Conservation (phyloP, 495 filamentous ascomycete species). For the Aspergillus sclerotioniger region DNA sequence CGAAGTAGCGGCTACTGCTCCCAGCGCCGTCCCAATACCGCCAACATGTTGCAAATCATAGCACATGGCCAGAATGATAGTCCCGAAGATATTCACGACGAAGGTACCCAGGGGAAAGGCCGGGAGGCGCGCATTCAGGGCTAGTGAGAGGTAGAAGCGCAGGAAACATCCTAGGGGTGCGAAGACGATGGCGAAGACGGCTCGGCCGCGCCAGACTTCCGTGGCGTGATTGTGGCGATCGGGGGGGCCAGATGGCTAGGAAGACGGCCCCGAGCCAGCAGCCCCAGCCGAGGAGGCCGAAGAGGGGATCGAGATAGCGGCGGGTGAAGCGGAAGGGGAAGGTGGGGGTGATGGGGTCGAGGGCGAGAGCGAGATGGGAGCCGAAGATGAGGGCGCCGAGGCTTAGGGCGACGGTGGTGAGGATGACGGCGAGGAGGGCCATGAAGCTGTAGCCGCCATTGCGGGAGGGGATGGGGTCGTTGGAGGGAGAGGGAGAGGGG, state of each 20-base stretch:
- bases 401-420: slow-evolving; percentile 66
- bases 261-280: slow-evolving; percentile 79
- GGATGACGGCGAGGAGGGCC: slow-evolving; percentile 68
- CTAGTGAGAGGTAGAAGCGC: slow-evolving; percentile 53
- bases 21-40: slow-evolving; percentile 27
- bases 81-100: slow-evolving; percentile 76
- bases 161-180: slow-evolving; percentile 77
- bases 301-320: slow-evolving; percentile 58
- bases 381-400: slow-evolving; percentile 68
- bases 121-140: slow-evolving; percentile 33
- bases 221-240: slow-evolving; percentile 44
- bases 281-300: slow-evolving; percentile 63
- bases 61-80: slow-evolving; percentile 60
- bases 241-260: slow-evolving; percentile 73
- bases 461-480: slow-evolving; percentile 35
- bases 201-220: slow-evolving; percentile 66
- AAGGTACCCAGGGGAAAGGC: slow-evolving; percentile 90
- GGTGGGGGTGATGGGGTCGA: slow-evolving; percentile 53
- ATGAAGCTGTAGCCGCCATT: slow-evolving; percentile 81
- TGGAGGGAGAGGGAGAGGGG: slow-evolving; percentile 48
- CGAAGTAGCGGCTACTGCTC: slow-evolving; percentile 9
- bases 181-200: slow-evolving; percentile 78
- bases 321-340: slow-evolving; percentile 58
- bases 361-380: slow-evolving; percentile 72
- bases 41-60: slow-evolving; percentile 67